phyloP scores from a whole-genome alignment of 2,329 filamentous ascomycete genomes.

The Pseudogymnoascus sp. region DNA sequence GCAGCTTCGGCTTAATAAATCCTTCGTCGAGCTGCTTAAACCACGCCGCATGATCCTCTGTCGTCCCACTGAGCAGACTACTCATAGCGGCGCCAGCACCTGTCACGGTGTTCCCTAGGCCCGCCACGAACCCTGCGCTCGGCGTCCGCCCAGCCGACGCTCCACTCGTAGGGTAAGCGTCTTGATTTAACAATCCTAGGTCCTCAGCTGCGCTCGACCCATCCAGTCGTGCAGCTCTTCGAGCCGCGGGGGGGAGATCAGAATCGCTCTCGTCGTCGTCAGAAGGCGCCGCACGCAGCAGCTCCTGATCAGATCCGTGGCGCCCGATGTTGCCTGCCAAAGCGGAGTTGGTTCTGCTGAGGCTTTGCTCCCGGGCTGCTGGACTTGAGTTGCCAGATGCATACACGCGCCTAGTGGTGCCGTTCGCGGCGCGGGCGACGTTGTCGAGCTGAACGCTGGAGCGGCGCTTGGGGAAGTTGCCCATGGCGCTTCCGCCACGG shows the following conservation, averaged over 20 bases:
- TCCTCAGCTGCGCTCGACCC: conserved; percentile 33
- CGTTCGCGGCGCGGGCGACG: conserved; percentile 41
- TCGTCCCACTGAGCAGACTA: conserved; percentile 67
- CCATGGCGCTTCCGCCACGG: conserved; percentile 67
- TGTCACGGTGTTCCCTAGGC: conserved; percentile 38
- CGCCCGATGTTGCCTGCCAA: conserved; percentile 28
- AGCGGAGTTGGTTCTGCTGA: conserved; percentile 46
- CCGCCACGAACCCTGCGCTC: conserved; percentile 11
- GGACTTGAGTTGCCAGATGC: conserved; percentile 33
- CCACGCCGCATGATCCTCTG: conserved; percentile 81
- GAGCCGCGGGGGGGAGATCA: conserved; percentile 56
- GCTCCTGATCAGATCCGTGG: conserved; percentile 49
- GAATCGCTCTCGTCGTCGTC: conserved; percentile 60
- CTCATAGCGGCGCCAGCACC: conserved; percentile 66
- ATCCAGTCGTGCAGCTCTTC: conserved; percentile 20
- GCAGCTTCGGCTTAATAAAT: conserved; percentile 84
- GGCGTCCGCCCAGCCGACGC: conserved; percentile 34
- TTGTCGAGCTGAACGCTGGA: conserved; percentile 50
- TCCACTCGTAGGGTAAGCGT: conserved; percentile 13
- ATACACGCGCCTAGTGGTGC: conserved; percentile 23
- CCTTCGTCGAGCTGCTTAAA: conserved; percentile 93
- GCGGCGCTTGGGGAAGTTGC: conserved; percentile 61
- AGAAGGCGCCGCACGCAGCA: conserved; percentile 40
- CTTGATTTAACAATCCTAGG: not conserved
- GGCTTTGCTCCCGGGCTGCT: conserved; percentile 34